phyloP scores from a whole-genome alignment of 805 yeast genomes.

The Cyberlindnera maritima region DNA sequence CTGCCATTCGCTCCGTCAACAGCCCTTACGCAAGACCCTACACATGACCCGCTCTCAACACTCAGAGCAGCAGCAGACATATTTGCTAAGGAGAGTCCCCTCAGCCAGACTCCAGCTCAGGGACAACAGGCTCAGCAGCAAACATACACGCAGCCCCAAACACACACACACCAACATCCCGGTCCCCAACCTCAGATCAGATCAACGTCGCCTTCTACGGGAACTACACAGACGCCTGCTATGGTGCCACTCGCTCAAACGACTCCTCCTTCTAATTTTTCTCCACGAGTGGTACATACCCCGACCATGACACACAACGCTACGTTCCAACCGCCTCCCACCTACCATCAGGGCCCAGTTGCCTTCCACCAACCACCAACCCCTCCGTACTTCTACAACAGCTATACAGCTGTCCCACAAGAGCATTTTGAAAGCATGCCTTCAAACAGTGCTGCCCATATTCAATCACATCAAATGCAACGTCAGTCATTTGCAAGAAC shows the following conservation, averaged over 20 bases:
- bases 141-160: too few species aligned
- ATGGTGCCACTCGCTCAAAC: background rate
- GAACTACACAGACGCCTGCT: too few species aligned
- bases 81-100: slow-evolving; percentile 3
- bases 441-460: background rate
- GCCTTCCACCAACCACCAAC: background rate
- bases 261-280: background rate
- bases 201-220: background rate
- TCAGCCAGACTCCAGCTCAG: background rate
- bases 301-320: background rate
- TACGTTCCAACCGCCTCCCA: background rate
- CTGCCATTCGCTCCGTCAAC: background rate
- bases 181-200: background rate
- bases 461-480: background rate
- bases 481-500: background rate
- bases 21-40: too few species aligned
- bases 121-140: slow-evolving; percentile 1
- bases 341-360: background rate
- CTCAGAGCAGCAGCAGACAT: slow-evolving; percentile 11
- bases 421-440: background rate
- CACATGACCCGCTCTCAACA: slow-evolving; percentile 2
- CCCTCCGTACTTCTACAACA: background rate
- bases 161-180: too few species aligned
- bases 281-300: background rate
- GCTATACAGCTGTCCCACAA: slow-evolving; percentile 4